Evolutionary conservation across 2,329 filamentous ascomycete species (phyloP), one percentile per base, ranked within the genome.

Genomic region (Bipolaris oryzae): DNA sequence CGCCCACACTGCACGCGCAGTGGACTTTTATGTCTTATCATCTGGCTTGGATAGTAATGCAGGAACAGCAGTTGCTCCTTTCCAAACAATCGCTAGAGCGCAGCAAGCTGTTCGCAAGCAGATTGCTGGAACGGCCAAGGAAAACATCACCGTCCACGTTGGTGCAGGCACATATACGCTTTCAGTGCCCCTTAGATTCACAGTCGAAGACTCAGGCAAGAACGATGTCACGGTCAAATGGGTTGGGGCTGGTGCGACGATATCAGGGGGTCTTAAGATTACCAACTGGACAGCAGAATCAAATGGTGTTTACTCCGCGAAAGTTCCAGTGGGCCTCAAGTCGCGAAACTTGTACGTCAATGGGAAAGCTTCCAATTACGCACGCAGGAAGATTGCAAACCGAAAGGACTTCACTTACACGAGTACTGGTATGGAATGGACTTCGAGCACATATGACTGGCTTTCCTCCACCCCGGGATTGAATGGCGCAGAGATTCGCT

Each of bases 341-440:
- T 58, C 57, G 21, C 46, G 60, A 11, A 62, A 62, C 23, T 37
- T 62, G 25, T 62, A 60, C 28, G 60, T 62, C 38, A 62, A 62
- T 34, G 60, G 60, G n/a, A 47, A 62, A 49, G 57, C 57, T 7
- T 55, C 57, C 21, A 62, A 62, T 39, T 62, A 57, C 42, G 60
- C 60, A 31, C 53, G 60, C 18, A 60, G 46, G 45, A 62, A 62
- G 44, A 51, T 47, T 37, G 45, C 59, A 23, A 62, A 62, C 41
- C 53, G 54, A 13, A 62, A 55, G 37, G 57, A 62, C 39, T 46
- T 62, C 13, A 49, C 42, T 15, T 62, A 55, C 34, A 62, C 60
- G 1, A 45, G 41, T 16, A 60, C 60, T 15, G 34, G 34, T 16
- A 55, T 63, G 20, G 58, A 55, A 49, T 63, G 60, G 55, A 53